These are phyloP conservation scores for Globisporangium solare DNA, from an alignment of 352 stramenopile species.

Conservation along the genomic window DNA sequence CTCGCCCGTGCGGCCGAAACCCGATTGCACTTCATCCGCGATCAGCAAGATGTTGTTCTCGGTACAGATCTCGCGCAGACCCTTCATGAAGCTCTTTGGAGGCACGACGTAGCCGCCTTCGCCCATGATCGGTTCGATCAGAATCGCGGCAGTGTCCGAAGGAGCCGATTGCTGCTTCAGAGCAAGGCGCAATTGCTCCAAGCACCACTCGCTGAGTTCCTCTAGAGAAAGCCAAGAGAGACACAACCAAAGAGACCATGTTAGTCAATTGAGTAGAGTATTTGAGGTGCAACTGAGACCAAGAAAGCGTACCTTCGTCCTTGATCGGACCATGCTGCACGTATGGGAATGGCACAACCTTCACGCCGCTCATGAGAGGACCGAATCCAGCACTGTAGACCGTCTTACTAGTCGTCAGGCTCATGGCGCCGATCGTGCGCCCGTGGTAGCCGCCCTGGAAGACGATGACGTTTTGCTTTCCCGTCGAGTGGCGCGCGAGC, in stretches of 20 bases:
- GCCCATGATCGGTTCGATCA: constrained; percentile 89
- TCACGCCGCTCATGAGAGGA: constrained; percentile 78
- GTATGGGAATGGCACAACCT: constrained; percentile 89
- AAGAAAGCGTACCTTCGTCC: constrained; percentile 40
- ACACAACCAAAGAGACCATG: no score
- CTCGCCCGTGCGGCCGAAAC: constrained; percentile 84
- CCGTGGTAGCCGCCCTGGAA: constrained; percentile 93
- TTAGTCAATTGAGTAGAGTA: no score
- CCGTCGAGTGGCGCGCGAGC: constrained; percentile 86
- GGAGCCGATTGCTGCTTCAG: constrained; percentile 90
- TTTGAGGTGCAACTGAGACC: no score
- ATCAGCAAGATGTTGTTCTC: constrained; percentile 92
- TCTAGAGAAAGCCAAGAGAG: constrained; percentile 19
- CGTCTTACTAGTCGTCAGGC: constrained; percentile 89
- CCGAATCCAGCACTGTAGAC: constrained; percentile 87
- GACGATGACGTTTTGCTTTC: constrained; percentile 89
- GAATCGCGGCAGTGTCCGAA: constrained; percentile 84
- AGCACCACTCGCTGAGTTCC: constrained; percentile 59
- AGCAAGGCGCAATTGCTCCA: constrained; percentile 82
- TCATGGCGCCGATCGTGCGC: constrained; percentile 89
- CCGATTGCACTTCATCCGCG: constrained; percentile 88
- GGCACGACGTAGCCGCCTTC: constrained; percentile 91
- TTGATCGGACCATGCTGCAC: constrained; percentile 74
- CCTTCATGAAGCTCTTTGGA: constrained; percentile 90
- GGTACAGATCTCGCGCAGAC: constrained; percentile 87